Base-by-base conservation (phyloP, 345 rosid species). In the Gossypium arboreum region DNA sequence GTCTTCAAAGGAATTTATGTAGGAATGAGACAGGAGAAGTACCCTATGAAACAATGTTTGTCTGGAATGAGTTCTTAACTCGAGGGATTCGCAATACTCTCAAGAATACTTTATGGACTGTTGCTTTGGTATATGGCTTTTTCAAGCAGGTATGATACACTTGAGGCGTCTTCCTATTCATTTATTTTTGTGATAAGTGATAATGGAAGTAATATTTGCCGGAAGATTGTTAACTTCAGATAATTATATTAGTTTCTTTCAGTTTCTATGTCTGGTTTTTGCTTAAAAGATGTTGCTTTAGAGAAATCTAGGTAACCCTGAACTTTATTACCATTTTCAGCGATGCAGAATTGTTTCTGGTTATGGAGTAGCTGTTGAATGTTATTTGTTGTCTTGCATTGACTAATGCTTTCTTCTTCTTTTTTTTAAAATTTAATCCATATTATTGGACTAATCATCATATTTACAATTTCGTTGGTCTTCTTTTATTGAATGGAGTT, bases 31-130 rank as follows among this genome's bases (percentile, higher is more conserved):
- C 87, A 73, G 86, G 84, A 73, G 81, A 74, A n/a, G 27, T 56
- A 76, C 86, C 79, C 74, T 85, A 93, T 51, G 97, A 95, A 74
- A 83, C 93, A 10, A 90, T 90, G 97, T 95, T 93, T 74, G 94
- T 95, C 54, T 95, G 99, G 99, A 95, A 95, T 73, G 96, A 91
- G 75, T 91, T 86, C 86, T 83, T 94, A 79, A 95, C 96, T 50
- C 93, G 88, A 70, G 88, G 81, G 72, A 89, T 93, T 58, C 89
- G 89, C 71, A 80, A 80, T 70, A 86, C 73, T 55, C 90, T 92
- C 52, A 83, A 90, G 81, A 91, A 83, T 82, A 85, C 87, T 75
- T 65, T 81, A 75, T 95, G 99, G 99, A 91, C 99, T 22, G 90
- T 93, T 79, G 98, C 98, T 76, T 85, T 92, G 76, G 96, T 94